phyloP scores from a whole-genome alignment of 345 rosid genomes.

The Euphorbia lathyris region DNA sequence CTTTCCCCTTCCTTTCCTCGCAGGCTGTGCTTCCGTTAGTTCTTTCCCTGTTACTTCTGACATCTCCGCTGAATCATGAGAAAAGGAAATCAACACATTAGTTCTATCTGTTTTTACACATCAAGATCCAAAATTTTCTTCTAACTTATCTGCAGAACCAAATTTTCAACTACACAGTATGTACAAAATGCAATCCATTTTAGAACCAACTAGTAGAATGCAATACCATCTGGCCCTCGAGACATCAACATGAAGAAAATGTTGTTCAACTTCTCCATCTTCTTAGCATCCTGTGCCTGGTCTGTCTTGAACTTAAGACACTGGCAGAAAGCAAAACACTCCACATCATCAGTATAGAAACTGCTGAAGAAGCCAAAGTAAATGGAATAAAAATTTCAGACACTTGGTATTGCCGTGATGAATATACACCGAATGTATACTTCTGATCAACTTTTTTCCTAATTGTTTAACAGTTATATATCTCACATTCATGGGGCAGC shows the following conservation, averaged over 20 bases:
- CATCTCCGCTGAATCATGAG: constrained; percentile 52
- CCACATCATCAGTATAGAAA: background rate
- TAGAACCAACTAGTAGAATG: constrained; percentile 2
- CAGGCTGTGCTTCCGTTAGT: constrained; percentile 59
- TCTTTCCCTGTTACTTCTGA: constrained; percentile 77
- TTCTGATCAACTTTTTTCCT: background rate
- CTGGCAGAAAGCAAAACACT: constrained; percentile 30
- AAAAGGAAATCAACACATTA: background rate
- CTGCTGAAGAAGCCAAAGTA: background rate
- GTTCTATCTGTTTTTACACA: constrained; percentile 8
- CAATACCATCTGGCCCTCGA: constrained; percentile 84
- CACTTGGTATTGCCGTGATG: background rate
- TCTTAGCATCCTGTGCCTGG: constrained; percentile 96
- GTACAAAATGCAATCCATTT: background rate
- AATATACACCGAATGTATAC: background rate
- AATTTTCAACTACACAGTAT: background rate
- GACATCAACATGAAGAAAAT: constrained; percentile 91
- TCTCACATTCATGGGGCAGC: background rate
- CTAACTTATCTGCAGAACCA: background rate
- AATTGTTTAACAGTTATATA: background rate
- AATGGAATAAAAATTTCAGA: background rate
- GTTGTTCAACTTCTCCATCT: constrained; percentile 95
- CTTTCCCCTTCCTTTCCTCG: constrained; percentile 91
- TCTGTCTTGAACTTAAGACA: constrained; percentile 98
- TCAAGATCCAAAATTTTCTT: background rate